A percentile compares a stretch with the other conserved stretches of the same genome.
Conservation (phyloP, 1,284 basidiomycete genomes). For the Sparassis latifolia region DNA sequence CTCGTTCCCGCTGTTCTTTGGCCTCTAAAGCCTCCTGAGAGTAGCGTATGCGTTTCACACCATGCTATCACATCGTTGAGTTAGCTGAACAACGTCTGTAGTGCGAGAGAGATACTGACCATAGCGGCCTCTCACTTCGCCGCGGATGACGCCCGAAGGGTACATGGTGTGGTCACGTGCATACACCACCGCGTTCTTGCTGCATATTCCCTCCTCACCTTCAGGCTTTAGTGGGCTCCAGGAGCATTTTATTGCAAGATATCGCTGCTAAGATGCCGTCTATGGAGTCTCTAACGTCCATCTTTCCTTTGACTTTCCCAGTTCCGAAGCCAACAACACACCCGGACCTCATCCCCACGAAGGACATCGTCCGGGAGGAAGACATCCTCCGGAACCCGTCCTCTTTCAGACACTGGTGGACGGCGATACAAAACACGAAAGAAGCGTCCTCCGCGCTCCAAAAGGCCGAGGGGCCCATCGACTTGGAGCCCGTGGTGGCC, state of each 20-base stretch:
- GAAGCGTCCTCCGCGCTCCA: slow-evolving; percentile 55
- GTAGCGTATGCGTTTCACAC: slow-evolving; percentile 66
- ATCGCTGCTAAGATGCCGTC: background rate
- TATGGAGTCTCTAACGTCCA: slow-evolving; percentile 43
- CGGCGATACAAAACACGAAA: slow-evolving; percentile 75
- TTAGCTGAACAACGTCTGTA: background rate
- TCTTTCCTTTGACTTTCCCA: slow-evolving; percentile 82
- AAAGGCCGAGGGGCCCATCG: slow-evolving; percentile 45
- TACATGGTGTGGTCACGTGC: too few species aligned
- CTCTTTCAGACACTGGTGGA: slow-evolving; percentile 90
- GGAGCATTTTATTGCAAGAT: too few species aligned
- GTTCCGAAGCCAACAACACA: slow-evolving; percentile 78
- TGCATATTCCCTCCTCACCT: too few species aligned
- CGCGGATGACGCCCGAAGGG: too few species aligned
- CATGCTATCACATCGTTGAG: slow-evolving; percentile 46
- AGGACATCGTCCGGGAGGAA: slow-evolving; percentile 87
- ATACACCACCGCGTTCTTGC: too few species aligned
- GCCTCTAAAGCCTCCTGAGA: slow-evolving; percentile 60
- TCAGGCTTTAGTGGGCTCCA: too few species aligned
- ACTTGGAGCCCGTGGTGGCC: slow-evolving; percentile 41
- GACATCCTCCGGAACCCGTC: slow-evolving; percentile 91
- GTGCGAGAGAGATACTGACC: too few species aligned
- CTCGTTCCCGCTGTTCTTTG: slow-evolving; percentile 61
- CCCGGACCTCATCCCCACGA: slow-evolving; percentile 66
- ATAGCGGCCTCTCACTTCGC: too few species aligned